Evolutionary conservation across 2,329 filamentous ascomycete genomes (phyloP).

Genomic region (Fusarium pilosicola): DNA sequence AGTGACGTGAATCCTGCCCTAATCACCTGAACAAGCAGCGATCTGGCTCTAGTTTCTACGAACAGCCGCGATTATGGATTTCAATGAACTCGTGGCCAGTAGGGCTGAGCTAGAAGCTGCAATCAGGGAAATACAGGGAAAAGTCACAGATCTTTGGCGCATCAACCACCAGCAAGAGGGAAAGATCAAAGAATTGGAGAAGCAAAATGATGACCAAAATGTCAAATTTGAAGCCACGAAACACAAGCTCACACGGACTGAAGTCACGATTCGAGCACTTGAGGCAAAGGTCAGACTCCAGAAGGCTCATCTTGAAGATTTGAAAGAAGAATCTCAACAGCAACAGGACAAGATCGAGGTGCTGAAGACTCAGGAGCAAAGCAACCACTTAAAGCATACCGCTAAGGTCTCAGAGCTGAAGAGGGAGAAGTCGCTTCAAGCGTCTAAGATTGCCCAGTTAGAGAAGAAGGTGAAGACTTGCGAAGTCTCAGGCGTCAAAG

Average conservation of each 20-base stretch:
- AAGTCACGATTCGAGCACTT: not conserved
- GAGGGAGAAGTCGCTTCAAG: rapidly evolving
- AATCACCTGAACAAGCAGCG: no score
- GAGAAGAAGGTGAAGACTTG: not conserved
- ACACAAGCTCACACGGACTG: rapidly evolving
- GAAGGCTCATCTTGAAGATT: not conserved
- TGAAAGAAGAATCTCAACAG: not conserved
- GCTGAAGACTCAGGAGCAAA: not conserved
- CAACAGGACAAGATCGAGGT: not conserved
- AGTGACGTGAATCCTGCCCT: not conserved
- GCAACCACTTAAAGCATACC: rapidly evolving
- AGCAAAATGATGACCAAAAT: no score
- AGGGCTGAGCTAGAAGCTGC: not conserved
- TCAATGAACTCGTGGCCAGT: not conserved
- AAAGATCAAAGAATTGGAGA: not conserved
- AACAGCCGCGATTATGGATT: not conserved
- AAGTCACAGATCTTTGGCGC: not conserved
- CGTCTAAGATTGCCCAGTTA: not conserved
- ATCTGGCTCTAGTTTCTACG: no score
- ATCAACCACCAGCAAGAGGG: not conserved
- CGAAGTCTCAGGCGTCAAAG: not conserved
- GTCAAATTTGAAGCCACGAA: no score
- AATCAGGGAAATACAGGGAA: not conserved
- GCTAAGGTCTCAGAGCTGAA: not conserved
- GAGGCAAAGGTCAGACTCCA: not conserved